Evolutionary conservation across 805 yeast genomes (phyloP).

Genomic region (Ogataea chonburiensis): DNA sequence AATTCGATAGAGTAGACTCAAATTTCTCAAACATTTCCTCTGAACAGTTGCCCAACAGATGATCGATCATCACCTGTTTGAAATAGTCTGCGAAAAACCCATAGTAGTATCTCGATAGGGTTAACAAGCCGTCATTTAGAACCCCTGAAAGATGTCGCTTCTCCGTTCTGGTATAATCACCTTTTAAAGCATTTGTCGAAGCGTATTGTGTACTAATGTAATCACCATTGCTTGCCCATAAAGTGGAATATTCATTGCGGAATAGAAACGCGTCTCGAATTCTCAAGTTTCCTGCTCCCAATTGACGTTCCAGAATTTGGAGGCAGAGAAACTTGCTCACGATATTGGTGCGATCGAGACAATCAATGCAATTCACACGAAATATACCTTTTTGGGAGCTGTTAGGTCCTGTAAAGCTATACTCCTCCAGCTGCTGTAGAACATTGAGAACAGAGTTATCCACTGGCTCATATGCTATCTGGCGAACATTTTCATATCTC

Average conservation of each 20-base stretch:
- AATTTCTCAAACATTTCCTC: slow-evolving; percentile 40
- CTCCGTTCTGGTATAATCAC: slow-evolving; percentile 45
- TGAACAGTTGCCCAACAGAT: slow-evolving; percentile 36
- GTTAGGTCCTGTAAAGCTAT: not conserved
- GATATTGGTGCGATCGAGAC: slow-evolving; percentile 61
- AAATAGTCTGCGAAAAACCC: slow-evolving; percentile 45
- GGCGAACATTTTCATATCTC: slow-evolving; percentile 38
- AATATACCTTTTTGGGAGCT: slow-evolving; percentile 50
- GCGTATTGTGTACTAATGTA: slow-evolving; percentile 63
- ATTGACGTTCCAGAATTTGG: slow-evolving; percentile 26
- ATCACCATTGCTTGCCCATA: slow-evolving; percentile 74
- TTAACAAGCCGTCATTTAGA: slow-evolving; percentile 40
- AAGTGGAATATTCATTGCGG: slow-evolving; percentile 29
- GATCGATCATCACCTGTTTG: slow-evolving; percentile 44
- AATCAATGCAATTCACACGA: slow-evolving; percentile 61
- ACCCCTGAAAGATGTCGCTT: slow-evolving; percentile 42
- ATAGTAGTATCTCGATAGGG: slow-evolving; percentile 42
- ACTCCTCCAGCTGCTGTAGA: not conserved
- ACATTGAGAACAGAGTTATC: too few relatives aligned
- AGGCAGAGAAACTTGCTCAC: slow-evolving; percentile 43
- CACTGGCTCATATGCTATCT: too few relatives aligned
- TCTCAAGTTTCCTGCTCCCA: slow-evolving; percentile 19
- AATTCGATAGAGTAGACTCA: slow-evolving; percentile 36
- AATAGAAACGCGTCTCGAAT: slow-evolving; percentile 17
- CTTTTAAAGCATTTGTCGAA: slow-evolving; percentile 54